phyloP scores from a whole-genome alignment of 73 alveolate species.

The Uronychia binucleata region DNA sequence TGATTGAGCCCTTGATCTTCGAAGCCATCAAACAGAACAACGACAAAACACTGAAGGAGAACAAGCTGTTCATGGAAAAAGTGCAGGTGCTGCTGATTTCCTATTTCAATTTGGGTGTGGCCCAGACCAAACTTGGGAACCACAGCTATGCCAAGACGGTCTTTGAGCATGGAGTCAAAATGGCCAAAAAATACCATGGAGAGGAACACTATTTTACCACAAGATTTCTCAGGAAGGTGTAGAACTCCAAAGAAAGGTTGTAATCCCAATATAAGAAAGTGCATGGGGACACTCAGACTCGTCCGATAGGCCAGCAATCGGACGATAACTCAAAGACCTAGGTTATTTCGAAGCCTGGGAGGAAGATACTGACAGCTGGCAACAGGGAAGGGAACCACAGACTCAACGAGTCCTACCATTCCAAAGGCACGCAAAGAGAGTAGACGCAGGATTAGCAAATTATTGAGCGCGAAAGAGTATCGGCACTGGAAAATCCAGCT shows the following conservation, averaged over 20 bases:
- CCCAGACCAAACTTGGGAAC: conserved; percentile 29
- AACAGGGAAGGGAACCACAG: not conserved
- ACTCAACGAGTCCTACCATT: not conserved
- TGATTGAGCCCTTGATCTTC: conserved; percentile 48
- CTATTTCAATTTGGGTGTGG: conserved; percentile 48
- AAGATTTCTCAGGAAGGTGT: conserved; percentile 6
- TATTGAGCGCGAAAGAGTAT: not conserved
- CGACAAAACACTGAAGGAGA: conserved; percentile 4
- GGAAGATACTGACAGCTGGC: conserved; percentile 4
- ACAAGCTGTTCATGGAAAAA: conserved; percentile 31
- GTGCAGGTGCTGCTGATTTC: conserved; percentile 44
- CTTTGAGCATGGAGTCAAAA: conserved; percentile 45
- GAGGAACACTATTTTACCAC: conserved; percentile 49
- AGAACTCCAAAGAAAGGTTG: not conserved
- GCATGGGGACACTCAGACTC: conserved; percentile 12
- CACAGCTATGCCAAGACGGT: conserved; percentile 29
- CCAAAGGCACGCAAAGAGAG: not conserved
- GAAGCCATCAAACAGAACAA: conserved; percentile 16
- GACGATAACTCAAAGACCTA: not conserved
- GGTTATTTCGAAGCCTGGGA: not conserved
- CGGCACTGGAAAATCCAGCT: not conserved
- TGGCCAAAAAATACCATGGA: conserved; percentile 45
- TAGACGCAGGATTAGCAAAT: conserved; percentile 20
- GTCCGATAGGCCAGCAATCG: not conserved
- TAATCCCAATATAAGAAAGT: not conserved